Base-by-base conservation (phyloP, 345 rosid genomes). In the Eucalyptus virginea region DNA sequence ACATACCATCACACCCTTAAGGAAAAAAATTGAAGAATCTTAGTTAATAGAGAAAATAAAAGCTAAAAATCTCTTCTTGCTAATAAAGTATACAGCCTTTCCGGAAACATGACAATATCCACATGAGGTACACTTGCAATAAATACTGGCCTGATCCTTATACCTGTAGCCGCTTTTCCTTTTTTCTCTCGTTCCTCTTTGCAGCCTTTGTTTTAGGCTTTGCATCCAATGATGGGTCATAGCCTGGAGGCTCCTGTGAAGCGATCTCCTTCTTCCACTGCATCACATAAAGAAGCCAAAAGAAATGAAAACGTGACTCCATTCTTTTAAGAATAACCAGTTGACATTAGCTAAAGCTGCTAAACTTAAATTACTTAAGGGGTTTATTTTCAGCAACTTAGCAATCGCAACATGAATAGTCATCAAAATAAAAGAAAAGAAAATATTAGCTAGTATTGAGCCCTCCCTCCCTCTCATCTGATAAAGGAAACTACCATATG, bases 101-200 rank as follows among this genome's bases (percentile, higher is more conserved):
- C 83, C 5, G 1, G 85, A 77, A 77, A 40, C 30, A 12, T 4
- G 9, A 77, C 30, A 77, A 40, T 40, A 77, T 77, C 30, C 28
- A 40, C 47, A 21, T 34, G 81, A 77, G 85, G 45, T 21, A 77
- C 30, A 77, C 44, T 23, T 40, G 85, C 21, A n/a, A 65, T 16
- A 65, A 65, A n/a, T 34, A n/a, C 77, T 65, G 77, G 77, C 77
- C 21, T n/a, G 37, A 65, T 65, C 77, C 40, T 65, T 65, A 26
- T 87, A 96, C 99, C 97, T 96, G 98, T 81, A 93, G 90, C 91
- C 95, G 91, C 93, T 97, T 97, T 95, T 98, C 99, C 94, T 95
- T 97, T 96, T 95, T 98, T 62, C 98, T 93, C 90, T 96, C 99
- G 37, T 98, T 96, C 91, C 94, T 96, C 92, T 95, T 97, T 6